Conservation (phyloP, 2,329 filamentous ascomycete species). For the Neodidymelliopsis sp. region DNA sequence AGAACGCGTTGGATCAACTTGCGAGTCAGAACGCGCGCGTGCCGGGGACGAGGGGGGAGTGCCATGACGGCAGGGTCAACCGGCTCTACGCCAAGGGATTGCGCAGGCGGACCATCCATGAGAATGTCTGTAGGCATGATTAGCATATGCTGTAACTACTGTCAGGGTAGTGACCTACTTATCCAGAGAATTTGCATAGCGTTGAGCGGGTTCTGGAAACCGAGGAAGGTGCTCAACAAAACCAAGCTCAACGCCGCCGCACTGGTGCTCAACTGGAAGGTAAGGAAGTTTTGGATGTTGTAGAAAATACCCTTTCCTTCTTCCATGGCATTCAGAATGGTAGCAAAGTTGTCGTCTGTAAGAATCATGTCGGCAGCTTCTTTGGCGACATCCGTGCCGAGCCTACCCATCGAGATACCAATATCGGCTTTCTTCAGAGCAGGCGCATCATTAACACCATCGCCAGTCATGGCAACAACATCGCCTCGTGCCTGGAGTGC, state of each 20-base stretch:
- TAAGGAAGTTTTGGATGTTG: constrained; percentile 99
- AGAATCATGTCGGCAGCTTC: constrained; percentile 94
- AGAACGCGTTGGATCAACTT: constrained; percentile 84
- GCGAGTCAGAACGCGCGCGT: constrained; percentile 88
- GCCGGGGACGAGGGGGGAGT: constrained; percentile 83
- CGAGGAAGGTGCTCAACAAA: constrained; percentile 88
- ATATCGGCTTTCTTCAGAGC: constrained; percentile 97
- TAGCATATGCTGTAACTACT: constrained; percentile 26
- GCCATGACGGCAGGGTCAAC: constrained; percentile 96
- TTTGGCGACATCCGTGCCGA: constrained; percentile 97
- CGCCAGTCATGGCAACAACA: constrained; percentile 98
- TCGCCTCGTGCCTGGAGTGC: constrained; percentile 92
- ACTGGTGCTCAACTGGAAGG: constrained; percentile 96
- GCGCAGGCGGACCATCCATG: constrained; percentile 97
- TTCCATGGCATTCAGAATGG: constrained; percentile 93
- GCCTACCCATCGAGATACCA: constrained; percentile 93
- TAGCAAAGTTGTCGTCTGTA: constrained; percentile 88
- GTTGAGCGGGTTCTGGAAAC: constrained; percentile 94
- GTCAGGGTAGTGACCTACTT: constrained; percentile 69
- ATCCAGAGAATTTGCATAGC: constrained; percentile 99
- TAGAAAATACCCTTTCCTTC: constrained; percentile 99
- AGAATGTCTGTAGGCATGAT: constrained; percentile 77
- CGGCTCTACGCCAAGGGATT: constrained; percentile 93
- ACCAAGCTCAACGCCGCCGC: constrained; percentile 92
- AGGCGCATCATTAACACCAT: constrained; percentile 97